phyloP scores from a whole-genome alignment of 495 filamentous ascomycete genomes.

The Penicillium taxi region DNA sequence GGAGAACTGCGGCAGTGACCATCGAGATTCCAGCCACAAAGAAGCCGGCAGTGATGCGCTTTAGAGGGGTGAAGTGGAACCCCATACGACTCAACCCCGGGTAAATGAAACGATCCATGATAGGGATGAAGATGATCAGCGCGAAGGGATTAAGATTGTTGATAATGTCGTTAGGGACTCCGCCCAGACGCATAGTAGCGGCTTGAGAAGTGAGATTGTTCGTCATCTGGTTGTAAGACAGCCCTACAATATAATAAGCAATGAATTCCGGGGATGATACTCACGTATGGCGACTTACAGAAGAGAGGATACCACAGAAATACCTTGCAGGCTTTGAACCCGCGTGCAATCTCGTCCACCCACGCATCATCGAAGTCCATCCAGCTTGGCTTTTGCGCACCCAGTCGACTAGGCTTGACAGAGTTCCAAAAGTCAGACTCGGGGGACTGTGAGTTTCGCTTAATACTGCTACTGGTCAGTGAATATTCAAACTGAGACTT shows the following conservation, averaged over 20 bases:
- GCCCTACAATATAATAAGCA: slow-evolving; percentile 21
- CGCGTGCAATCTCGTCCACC: slow-evolving; percentile 64
- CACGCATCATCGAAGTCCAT: slow-evolving; percentile 70
- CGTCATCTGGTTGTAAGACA: slow-evolving; percentile 51
- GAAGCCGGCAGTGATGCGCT: slow-evolving; percentile 65
- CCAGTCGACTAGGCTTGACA: slow-evolving; percentile 56
- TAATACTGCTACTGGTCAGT: slow-evolving; percentile 14
- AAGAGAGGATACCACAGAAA: slow-evolving; percentile 64
- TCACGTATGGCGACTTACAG: slow-evolving; percentile 26
- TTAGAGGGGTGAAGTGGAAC: slow-evolving; percentile 64
- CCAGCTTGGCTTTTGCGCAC: slow-evolving; percentile 39
- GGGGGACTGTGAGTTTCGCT: too few relatives aligned
- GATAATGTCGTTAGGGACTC: slow-evolving; percentile 72
- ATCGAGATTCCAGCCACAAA: slow-evolving; percentile 52
- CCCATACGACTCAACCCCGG: slow-evolving; percentile 54
- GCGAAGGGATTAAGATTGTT: slow-evolving; percentile 71
- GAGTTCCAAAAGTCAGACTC: slow-evolving; percentile 53
- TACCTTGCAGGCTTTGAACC: slow-evolving; percentile 61
- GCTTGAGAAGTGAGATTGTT: slow-evolving; percentile 75
- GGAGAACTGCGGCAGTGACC: slow-evolving; percentile 56
- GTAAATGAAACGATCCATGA: slow-evolving; percentile 63
- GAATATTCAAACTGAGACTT: not conserved
- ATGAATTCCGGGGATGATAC: not conserved
- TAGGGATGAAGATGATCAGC: slow-evolving; percentile 71
- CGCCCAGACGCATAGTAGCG: slow-evolving; percentile 58